phyloP scores from a whole-genome alignment of 2,329 filamentous ascomycete species.

The Mollisia scopiformis region DNA sequence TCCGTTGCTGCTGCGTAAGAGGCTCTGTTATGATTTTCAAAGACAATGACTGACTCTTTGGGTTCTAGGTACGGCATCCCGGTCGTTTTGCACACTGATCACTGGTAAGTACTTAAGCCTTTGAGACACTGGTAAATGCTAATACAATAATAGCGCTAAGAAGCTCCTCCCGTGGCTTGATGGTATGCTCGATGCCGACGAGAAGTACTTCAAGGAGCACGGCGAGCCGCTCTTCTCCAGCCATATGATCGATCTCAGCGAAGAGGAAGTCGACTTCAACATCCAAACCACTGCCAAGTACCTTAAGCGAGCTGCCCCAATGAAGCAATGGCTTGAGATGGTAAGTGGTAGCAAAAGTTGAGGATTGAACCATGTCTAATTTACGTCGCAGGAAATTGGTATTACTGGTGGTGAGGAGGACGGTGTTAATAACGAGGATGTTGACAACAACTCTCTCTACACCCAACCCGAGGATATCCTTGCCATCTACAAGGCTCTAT shows the following conservation, averaged over 20 bases:
- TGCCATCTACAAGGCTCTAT: conserved; percentile 85
- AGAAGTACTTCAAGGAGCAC: conserved; percentile 91
- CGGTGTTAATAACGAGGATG: conserved; percentile 97
- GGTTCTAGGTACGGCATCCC: conserved; percentile 92
- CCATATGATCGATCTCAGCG: conserved; percentile 98
- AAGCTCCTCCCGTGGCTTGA: conserved; percentile 98
- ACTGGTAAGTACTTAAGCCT: no score
- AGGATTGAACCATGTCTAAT: not conserved
- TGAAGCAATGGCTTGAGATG: conserved; percentile 99
- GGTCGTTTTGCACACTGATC: conserved; percentile 94
- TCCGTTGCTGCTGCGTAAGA: conserved; percentile 81
- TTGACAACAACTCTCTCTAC: conserved; percentile 97
- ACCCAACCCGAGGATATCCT: conserved; percentile 97
- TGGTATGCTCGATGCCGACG: conserved; percentile 92
- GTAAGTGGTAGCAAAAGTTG: conserved; percentile 46
- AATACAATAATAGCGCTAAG: no score
- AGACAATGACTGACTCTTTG: no score
- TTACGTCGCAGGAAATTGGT: conserved; percentile 67
- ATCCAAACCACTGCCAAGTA: conserved; percentile 90
- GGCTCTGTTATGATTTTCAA: no score
- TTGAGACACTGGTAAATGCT: no score
- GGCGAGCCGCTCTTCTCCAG: conserved; percentile 92
- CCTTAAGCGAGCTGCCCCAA: conserved; percentile 89
- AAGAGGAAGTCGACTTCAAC: conserved; percentile 90
- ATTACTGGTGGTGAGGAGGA: conserved; percentile 98